These are phyloP conservation scores for Colletotrichum siamense DNA, from an alignment of 2,329 filamentous ascomycete genomes.

Conservation along the genomic window DNA sequence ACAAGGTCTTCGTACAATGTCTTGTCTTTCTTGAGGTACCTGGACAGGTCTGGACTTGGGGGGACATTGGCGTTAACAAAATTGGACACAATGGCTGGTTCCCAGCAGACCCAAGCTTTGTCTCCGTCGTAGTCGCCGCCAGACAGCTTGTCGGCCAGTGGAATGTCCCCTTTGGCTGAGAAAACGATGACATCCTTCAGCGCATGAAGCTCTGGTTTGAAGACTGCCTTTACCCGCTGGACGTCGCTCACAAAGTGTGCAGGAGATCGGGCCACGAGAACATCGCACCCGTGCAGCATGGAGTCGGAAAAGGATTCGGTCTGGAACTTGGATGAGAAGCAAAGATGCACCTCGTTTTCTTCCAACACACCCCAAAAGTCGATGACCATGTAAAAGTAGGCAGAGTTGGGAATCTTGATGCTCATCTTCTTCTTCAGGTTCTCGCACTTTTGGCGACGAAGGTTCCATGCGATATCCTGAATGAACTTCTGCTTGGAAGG, in stretches of 20 bases:
- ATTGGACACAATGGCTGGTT: conserved; percentile 66
- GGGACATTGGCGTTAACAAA: conserved; percentile 68
- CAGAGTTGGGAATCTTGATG: conserved; percentile 65
- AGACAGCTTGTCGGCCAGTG: conserved; percentile 74
- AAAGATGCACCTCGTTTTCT: conserved; percentile 71
- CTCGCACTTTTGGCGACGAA: conserved; percentile 59
- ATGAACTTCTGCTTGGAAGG: conserved; percentile 53
- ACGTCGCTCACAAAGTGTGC: conserved; percentile 75
- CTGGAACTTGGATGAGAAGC: conserved; percentile 72
- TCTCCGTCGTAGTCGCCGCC: conserved; percentile 87
- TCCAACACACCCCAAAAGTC: conserved; percentile 68
- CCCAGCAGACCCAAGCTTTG: conserved; percentile 80
- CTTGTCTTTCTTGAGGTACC: conserved; percentile 56
- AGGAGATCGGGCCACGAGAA: conserved; percentile 73
- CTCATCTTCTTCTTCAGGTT: conserved; percentile 61
- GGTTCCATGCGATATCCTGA: conserved; percentile 48
- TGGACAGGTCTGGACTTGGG: conserved; percentile 45
- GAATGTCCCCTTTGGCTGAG: conserved; percentile 61
- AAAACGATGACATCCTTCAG: conserved; percentile 86
- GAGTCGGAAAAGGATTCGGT: conserved; percentile 58
- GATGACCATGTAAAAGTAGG: conserved; percentile 69
- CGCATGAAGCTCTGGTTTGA: conserved; percentile 64
- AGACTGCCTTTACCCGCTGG: conserved; percentile 68
- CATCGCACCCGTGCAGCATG: conserved; percentile 59
- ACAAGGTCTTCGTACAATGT: conserved; percentile 52